Base-by-base conservation (phyloP, 192 early-diverging fungal genomes). In the Backusella sp. region DNA sequence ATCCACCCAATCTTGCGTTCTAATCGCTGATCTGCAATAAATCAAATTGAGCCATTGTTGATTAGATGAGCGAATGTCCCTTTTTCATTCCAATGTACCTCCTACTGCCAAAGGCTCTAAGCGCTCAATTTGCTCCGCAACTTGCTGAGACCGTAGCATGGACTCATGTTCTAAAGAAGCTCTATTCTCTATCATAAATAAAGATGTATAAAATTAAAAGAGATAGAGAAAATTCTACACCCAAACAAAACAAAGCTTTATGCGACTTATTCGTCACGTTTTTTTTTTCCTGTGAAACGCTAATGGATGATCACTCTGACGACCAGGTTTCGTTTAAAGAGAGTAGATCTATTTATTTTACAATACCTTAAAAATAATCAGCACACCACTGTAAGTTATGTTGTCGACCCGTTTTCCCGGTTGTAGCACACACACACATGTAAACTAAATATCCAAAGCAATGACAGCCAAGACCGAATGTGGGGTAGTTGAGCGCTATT, bases 81-180 rank as follows among this genome's bases (percentile, higher is more conserved):
- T 35, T 15, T 44, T 44, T 14, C 9, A 3, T 62, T 62, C 23
- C 56, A 62, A 56, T 21, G 23, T 59, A 76, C 79, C 79, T 70
- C 79, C 79, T 3, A 80, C 68, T 19, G 79, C 79, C 14, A 80
- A 26, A 23, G 79, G 79, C 15, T 70, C 71, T 37, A 80, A 4
- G 12, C 74, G 34, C 28, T 62, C 76, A 41, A 80, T 42, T 69
- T 76, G 79, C 6, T 77, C 66, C 21, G 76, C 9, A 19, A 41
- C 11, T 14, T 72, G n/a, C 30, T 59, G 42, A 72, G 34, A 9
- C 68, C 11, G 34, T n/a, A 69, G n/a, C n/a, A 69, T 69, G 6
- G 36, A n/a, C 6, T 69, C 68, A 12, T 23, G 34, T 3, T 69
- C 68, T 62, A 28, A 62, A 62, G 56, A 62, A 62, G 11, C 23